A percentile compares a stretch with the other conserved stretches of the same genome.
These are phyloP conservation scores for Citrullus mucosospermus DNA, from an alignment of 306 rosid genomes.

Conservation along the genomic window DNA sequence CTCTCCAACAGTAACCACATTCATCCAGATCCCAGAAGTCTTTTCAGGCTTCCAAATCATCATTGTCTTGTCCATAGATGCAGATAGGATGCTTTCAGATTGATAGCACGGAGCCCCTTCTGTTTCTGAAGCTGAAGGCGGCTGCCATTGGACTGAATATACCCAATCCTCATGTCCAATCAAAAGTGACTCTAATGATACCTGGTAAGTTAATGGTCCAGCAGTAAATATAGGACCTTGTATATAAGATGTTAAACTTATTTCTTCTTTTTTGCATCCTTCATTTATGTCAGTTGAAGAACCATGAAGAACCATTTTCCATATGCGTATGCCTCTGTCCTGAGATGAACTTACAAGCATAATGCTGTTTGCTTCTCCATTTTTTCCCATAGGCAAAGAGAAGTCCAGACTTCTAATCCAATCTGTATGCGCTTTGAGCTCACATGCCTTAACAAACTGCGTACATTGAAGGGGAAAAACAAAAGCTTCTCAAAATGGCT, in stretches of 20 bases:
- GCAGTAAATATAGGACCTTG: slow-evolving; percentile 79
- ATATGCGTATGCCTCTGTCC: slow-evolving; percentile 80
- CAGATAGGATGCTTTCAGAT: slow-evolving; percentile 81
- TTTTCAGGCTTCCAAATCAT: slow-evolving; percentile 97
- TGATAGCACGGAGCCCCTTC: slow-evolving; percentile 44
- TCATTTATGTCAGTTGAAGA: slow-evolving; percentile 27
- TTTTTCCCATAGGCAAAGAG: slow-evolving; percentile 46
- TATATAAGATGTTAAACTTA: slow-evolving; percentile 72
- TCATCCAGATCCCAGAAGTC: slow-evolving; percentile 95
- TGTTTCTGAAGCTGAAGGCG: slow-evolving; percentile 39
- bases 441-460: slow-evolving; percentile 74
- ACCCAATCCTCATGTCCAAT: slow-evolving; percentile 99
- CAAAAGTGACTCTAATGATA: slow-evolving; percentile 86
- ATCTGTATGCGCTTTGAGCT: slow-evolving; percentile 87
- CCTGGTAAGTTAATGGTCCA: slow-evolving; percentile 58
- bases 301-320: slow-evolving; percentile 50
- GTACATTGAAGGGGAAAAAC: slow-evolving; percentile 13
- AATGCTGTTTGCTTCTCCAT: slow-evolving; percentile 42
- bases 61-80: slow-evolving; percentile 99
- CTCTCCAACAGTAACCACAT: slow-evolving; percentile 95
- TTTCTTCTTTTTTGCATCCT: slow-evolving; percentile 30
- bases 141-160: slow-evolving; percentile 87
- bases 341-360: slow-evolving; percentile 89
- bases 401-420: slow-evolving; percentile 98
- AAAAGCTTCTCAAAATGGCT: not conserved